A percentile compares a stretch with the other conserved stretches of the same genome.
Conservation (phyloP, 371 early-diverging fungal species). For the Actinomortierella ambigua region DNA sequence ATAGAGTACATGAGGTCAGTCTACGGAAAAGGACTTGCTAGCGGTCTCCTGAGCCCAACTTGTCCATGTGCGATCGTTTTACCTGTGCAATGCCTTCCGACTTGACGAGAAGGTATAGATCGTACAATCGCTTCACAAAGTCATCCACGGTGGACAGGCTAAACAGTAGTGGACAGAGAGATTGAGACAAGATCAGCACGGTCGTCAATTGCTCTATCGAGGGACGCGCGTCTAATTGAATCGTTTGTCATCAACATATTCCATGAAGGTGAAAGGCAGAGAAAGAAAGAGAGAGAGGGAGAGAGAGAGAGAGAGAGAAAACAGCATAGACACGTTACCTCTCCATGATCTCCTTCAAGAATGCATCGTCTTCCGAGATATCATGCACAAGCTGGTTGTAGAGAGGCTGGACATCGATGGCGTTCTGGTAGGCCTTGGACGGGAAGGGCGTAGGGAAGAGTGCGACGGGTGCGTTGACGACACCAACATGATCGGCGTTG, state of each 20-base stretch:
- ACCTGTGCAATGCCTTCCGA: conserved; percentile 71
- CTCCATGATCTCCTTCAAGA: conserved; percentile 76
- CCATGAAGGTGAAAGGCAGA: no score
- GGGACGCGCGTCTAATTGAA: not conserved
- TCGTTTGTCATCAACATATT: no score
- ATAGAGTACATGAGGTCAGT: not conserved
- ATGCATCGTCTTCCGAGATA: conserved; percentile 76
- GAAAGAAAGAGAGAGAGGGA: no score
- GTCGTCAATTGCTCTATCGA: not conserved
- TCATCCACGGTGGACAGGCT: conserved; percentile 84
- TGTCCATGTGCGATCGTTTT: conserved; percentile 7
- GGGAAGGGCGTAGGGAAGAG: conserved; percentile 92
- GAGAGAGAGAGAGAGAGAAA: not conserved
- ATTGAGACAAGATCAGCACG: not conserved
- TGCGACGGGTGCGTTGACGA: conserved; percentile 86
- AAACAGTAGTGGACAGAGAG: conserved; percentile 9
- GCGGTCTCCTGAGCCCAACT: no score
- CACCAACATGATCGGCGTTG: conserved; percentile 50
- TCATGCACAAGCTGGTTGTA: conserved; percentile 85
- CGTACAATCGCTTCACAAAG: conserved; percentile 78
- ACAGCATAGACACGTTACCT: conserved; percentile 49
- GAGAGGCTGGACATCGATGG: conserved; percentile 76
- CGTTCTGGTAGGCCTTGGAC: conserved; percentile 71
- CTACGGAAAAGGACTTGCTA: conserved; percentile 2
- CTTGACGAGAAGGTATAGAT: conserved; percentile 73